These are phyloP conservation scores for Lyophyllum decastes DNA, from an alignment of 768 basidiomycete species.

Conservation along the genomic window DNA sequence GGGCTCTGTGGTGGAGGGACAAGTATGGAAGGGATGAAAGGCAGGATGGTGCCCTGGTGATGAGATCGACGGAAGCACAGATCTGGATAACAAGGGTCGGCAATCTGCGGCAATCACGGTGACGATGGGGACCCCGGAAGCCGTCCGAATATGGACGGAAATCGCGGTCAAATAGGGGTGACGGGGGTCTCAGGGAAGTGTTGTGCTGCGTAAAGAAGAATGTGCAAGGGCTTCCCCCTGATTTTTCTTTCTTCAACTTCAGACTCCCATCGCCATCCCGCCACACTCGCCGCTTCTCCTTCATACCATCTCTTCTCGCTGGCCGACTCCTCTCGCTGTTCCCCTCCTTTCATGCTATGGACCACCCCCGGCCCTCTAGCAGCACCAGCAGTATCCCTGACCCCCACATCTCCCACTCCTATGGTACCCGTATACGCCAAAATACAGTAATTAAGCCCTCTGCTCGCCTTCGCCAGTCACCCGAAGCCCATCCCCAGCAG, in stretches of 20 bases:
- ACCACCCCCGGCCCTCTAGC: constrained; percentile 4
- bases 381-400: constrained; percentile 13
- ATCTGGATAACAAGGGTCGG: constrained; percentile 21
- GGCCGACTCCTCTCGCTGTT: constrained; percentile 18
- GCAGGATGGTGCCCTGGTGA: background rate
- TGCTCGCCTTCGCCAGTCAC: constrained; percentile 47
- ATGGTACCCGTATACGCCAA: constrained; percentile 57
- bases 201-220: constrained; percentile 18
- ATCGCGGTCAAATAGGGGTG: constrained; percentile 12
- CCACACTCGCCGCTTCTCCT: constrained; percentile 11
- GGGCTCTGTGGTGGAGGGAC: background rate
- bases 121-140: constrained; percentile 22
- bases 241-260: constrained; percentile 25
- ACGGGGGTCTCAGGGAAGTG: constrained; percentile 1
- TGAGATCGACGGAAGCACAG: background rate
- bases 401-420: constrained; percentile 33
- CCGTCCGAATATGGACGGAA: background rate
- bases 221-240: constrained; percentile 12
- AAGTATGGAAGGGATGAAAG: background rate
- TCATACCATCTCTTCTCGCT: constrained; percentile 18
- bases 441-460: constrained; percentile 55
- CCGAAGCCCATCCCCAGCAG: constrained; percentile 36
- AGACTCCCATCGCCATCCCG: constrained; percentile 22
- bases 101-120: constrained; percentile 24
- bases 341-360: constrained; percentile 12